These are phyloP conservation scores for Agapanthus africanus DNA, from an alignment of 106 monocot genomes.

Conservation along the genomic window DNA sequence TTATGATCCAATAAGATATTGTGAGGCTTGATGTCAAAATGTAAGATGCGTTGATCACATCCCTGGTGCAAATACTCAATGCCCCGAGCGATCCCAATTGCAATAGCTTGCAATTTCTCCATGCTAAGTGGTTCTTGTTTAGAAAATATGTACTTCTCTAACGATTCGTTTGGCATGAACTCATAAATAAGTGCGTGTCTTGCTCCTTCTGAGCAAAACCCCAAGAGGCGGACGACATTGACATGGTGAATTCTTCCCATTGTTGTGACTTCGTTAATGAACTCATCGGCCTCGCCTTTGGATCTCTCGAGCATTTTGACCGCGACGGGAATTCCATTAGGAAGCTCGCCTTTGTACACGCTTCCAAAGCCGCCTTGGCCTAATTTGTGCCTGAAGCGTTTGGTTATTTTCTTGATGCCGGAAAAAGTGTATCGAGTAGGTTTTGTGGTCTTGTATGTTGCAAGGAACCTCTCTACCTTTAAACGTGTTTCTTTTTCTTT, in stretches of 20 bases:
- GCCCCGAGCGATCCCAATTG: conserved; percentile 28
- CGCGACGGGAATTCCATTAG: conserved; percentile 29
- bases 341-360: conserved; percentile 33
- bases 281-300: conserved; percentile 31
- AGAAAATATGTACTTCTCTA: conserved; percentile 41
- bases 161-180: conserved; percentile 40
- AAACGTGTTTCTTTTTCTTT: conserved; percentile 20
- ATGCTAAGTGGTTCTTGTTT: background rate
- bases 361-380: conserved; percentile 43
- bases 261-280: conserved; percentile 44
- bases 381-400: conserved; percentile 27
- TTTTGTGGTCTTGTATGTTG: conserved; percentile 25
- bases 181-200: conserved; percentile 35
- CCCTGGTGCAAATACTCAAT: conserved; percentile 43
- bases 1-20: conserved; percentile 36
- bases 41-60: conserved; percentile 42
- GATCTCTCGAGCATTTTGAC: conserved; percentile 34
- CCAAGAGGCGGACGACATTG: conserved; percentile 41
- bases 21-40: conserved; percentile 53
- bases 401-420: conserved; percentile 32
- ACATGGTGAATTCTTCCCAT: conserved; percentile 43
- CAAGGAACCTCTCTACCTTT: conserved; percentile 35
- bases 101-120: conserved; percentile 23
- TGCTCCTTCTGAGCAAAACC: conserved; percentile 42
- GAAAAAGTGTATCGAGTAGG: conserved; percentile 26